phyloP scores from a whole-genome alignment of 345 rosid genomes.

The Clausena lansium region DNA sequence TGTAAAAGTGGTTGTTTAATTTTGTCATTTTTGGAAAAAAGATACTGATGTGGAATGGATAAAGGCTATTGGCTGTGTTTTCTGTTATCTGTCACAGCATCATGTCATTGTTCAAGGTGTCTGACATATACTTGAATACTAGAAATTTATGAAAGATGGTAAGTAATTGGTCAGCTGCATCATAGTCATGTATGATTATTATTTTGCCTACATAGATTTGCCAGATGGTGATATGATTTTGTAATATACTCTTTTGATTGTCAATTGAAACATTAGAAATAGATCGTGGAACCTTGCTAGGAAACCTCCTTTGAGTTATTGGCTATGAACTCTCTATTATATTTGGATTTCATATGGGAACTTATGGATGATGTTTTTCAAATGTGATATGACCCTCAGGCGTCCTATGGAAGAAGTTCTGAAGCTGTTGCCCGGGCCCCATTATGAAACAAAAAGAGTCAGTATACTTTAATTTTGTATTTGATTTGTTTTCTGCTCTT shows the following conservation, averaged over 20 bases:
- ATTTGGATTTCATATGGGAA: not conserved
- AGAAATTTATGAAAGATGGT: not conserved
- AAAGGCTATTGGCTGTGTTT: not conserved
- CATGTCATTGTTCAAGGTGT: not conserved
- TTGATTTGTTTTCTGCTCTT: not conserved
- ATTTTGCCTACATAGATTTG: not conserved
- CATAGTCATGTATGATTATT: not conserved
- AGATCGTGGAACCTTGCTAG: not conserved
- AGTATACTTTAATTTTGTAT: constrained; percentile 24
- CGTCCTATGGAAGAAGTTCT: constrained; percentile 87
- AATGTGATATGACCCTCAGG: constrained; percentile 42
- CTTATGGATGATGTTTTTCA: not conserved
- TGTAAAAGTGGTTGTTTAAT: not conserved
- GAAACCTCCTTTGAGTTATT: not conserved
- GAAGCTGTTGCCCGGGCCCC: constrained; percentile 91
- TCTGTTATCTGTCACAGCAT: not conserved
- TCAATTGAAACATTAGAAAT: not conserved
- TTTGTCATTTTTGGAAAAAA: not conserved
- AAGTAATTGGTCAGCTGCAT: not conserved
- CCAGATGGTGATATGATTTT: not conserved
- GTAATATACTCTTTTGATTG: not conserved
- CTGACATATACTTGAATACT: not conserved
- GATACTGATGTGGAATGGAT: not conserved
- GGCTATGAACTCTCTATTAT: not conserved
- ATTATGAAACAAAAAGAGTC: constrained; percentile 78